Evolutionary conservation across 2,329 filamentous ascomycete genomes (phyloP).

Genomic region (Ramularia collo-cygni): DNA sequence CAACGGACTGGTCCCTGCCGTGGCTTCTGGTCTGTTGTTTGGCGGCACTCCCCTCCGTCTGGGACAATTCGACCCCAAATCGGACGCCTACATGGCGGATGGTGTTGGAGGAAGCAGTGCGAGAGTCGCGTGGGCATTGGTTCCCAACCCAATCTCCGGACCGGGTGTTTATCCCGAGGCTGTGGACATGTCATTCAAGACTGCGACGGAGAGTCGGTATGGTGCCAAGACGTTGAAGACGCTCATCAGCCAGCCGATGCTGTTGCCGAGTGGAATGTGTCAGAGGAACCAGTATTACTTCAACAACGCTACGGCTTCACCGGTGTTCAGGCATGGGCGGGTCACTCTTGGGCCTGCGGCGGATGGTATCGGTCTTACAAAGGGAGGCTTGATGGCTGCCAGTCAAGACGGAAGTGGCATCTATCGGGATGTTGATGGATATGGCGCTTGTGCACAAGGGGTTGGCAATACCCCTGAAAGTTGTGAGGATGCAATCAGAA

Average conservation of each 20-base stretch:
- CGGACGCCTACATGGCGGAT: constrained; percentile 14
- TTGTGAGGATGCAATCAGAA: constrained; percentile 16
- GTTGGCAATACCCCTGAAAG: constrained; percentile 20
- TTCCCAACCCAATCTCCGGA: constrained; percentile 20
- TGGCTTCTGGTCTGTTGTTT: constrained; percentile 16
- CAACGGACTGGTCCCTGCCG: constrained; percentile 18
- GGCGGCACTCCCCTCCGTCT: constrained; percentile 16
- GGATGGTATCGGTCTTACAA: constrained; percentile 11
- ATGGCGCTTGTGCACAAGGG: constrained; percentile 18
- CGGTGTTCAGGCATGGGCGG: constrained; percentile 14
- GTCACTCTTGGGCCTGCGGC: constrained; percentile 20
- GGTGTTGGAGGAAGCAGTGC: constrained; percentile 8
- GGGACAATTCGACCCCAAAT: constrained; percentile 14
- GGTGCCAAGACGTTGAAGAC: constrained; percentile 16
- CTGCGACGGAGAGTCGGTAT: constrained; percentile 3
- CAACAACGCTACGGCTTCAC: constrained; percentile 18
- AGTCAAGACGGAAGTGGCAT: constrained; percentile 17
- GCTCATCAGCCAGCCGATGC: constrained; percentile 18
- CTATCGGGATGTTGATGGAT: constrained; percentile 16
- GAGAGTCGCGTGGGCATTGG: constrained; percentile 15
- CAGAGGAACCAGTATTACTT: constrained; percentile 23
- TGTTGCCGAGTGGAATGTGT: constrained; percentile 14
- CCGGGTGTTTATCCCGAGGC: constrained; percentile 20
- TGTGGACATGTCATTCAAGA: constrained; percentile 14
- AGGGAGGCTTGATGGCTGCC: constrained; percentile 14